phyloP scores from a whole-genome alignment of 2,329 filamentous ascomycete genomes.

The Fusarium sp. region DNA sequence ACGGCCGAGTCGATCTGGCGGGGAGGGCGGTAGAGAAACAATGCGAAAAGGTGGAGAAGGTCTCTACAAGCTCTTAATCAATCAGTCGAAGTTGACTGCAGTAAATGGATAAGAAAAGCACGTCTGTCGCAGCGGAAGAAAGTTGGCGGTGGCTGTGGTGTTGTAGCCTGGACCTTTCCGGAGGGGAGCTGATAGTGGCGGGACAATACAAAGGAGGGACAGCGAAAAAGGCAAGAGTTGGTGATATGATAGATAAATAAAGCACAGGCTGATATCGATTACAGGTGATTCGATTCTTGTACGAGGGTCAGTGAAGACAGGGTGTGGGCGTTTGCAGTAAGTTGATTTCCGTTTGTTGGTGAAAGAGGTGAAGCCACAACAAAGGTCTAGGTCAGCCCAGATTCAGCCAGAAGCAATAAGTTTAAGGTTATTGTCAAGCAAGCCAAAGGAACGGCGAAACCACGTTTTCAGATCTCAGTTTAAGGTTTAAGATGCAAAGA shows the following conservation, averaged over 20 bases:
- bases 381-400: slow-evolving; percentile 44
- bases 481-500: slow-evolving; percentile 6
- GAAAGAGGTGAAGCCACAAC: slow-evolving; percentile 42
- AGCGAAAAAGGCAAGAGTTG: slow-evolving; percentile 5
- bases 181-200: slow-evolving; percentile 24
- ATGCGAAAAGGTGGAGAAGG: slow-evolving; percentile 10
- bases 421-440: slow-evolving; percentile 47
- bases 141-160: slow-evolving; percentile 25
- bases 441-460: slow-evolving; percentile 37
- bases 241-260: slow-evolving; percentile 11
- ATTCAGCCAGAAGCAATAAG: slow-evolving; percentile 39
- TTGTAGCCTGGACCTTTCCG: slow-evolving; percentile 23
- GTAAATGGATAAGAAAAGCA: slow-evolving; percentile 7
- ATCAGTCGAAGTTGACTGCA: slow-evolving; percentile 8
- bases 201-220: slow-evolving; percentile 16
- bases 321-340: slow-evolving; percentile 22
- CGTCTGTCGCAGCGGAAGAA: slow-evolving; percentile 5
- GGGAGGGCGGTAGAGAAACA: slow-evolving; percentile 6
- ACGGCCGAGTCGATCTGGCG: slow-evolving; percentile 20
- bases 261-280: slow-evolving; percentile 1
- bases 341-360: slow-evolving; percentile 18
- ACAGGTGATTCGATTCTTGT: slow-evolving; percentile 24
- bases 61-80: slow-evolving; percentile 12
- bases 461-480: slow-evolving; percentile 37
- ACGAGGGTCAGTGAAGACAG: slow-evolving; percentile 28